Conservation (phyloP, 768 basidiomycete species). For the Coprinopsis sp. region DNA sequence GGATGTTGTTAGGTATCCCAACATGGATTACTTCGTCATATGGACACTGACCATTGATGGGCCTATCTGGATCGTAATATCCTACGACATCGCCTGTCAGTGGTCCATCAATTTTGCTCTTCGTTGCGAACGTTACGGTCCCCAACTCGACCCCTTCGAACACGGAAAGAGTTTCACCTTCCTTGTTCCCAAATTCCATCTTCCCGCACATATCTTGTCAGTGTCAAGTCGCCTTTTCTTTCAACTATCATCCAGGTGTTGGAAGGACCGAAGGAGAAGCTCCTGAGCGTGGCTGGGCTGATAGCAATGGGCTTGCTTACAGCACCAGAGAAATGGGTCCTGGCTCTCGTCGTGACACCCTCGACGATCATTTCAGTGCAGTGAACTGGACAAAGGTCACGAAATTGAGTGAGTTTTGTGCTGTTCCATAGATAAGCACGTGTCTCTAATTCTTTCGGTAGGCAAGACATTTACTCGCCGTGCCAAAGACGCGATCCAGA, state of each 20-base stretch:
- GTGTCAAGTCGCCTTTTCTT: constrained; percentile 21
- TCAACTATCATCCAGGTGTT: constrained; percentile 20
- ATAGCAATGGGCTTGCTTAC: constrained; percentile 19
- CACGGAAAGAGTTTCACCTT: neutral
- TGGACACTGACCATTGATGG: constrained; percentile 8
- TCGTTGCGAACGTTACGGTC: constrained; percentile 4
- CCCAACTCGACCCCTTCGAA: neutral
- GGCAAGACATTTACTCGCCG: too few relatives aligned
- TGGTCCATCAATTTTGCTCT: constrained; percentile 10
- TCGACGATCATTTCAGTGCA: constrained; percentile 25
- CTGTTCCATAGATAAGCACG: neutral
- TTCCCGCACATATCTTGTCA: constrained; percentile 18
- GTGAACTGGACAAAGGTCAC: constrained; percentile 26
- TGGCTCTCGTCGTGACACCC: constrained; percentile 20
- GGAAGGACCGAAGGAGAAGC: constrained; percentile 33
- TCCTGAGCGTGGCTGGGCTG: constrained; percentile 28
- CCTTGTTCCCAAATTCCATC: constrained; percentile 25
- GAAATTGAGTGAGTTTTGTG: constrained; percentile 9
- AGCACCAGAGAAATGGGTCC: constrained; percentile 36
- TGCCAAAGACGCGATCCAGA: too few relatives aligned
- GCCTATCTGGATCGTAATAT: constrained; percentile 12
- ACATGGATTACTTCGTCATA: constrained; percentile 25
- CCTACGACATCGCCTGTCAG: constrained; percentile 30
- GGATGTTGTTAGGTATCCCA: constrained; percentile 20
- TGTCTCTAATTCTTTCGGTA: neutral